Evolutionary conservation across 202 grass and related monocot genomes (phyloP).

Genomic region (Miscanthus sacchariflorus): DNA sequence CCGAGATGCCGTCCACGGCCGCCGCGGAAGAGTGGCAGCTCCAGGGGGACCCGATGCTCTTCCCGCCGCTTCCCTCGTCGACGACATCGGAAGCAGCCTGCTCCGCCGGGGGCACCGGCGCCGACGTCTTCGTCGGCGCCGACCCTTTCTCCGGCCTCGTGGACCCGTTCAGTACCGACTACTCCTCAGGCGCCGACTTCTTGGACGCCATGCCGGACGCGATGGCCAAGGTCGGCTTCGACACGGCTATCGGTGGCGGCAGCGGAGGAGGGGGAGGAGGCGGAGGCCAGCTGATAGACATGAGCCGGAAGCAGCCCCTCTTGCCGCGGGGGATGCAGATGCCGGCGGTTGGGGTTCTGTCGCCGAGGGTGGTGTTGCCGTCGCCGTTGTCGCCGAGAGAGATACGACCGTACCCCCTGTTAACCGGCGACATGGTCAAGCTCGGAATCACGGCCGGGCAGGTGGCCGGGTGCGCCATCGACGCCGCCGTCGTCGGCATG

Average conservation of each 20-base stretch:
- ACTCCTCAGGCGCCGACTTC: slow-evolving; percentile 49
- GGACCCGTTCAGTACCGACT: slow-evolving; percentile 74
- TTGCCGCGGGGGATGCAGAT: slow-evolving; percentile 69
- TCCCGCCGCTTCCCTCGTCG: slow-evolving; percentile 38
- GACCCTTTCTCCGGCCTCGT: slow-evolving; percentile 70
- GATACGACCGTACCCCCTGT: slow-evolving; percentile 60
- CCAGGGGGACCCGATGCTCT: slow-evolving; percentile 43
- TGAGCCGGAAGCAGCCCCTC: slow-evolving; percentile 62
- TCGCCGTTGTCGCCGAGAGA: slow-evolving; percentile 52
- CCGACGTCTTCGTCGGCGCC: slow-evolving; percentile 40
- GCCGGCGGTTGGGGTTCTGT: slow-evolving; percentile 37
- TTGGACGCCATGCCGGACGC: slow-evolving; percentile 51
- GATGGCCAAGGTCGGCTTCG: slow-evolving; percentile 54
- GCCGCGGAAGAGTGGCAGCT: slow-evolving; percentile 50
- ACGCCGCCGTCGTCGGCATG: slow-evolving; percentile 59
- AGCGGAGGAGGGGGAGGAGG: background rate
- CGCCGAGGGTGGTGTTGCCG: slow-evolving; percentile 44
- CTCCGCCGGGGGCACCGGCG: background rate
- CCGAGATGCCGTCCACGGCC: slow-evolving; percentile 48
- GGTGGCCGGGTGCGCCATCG: slow-evolving; percentile 50
- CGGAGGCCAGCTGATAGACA: slow-evolving; percentile 34
- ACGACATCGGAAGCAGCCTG: slow-evolving; percentile 11
- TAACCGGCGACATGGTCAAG: slow-evolving; percentile 64
- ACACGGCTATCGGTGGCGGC: background rate
- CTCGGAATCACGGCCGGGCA: slow-evolving; percentile 60